A percentile compares a stretch with the other conserved stretches of the same genome.
Evolutionary conservation across 163 green algal species (phyloP).

Genomic region (Scenedesmus sp.): DNA sequence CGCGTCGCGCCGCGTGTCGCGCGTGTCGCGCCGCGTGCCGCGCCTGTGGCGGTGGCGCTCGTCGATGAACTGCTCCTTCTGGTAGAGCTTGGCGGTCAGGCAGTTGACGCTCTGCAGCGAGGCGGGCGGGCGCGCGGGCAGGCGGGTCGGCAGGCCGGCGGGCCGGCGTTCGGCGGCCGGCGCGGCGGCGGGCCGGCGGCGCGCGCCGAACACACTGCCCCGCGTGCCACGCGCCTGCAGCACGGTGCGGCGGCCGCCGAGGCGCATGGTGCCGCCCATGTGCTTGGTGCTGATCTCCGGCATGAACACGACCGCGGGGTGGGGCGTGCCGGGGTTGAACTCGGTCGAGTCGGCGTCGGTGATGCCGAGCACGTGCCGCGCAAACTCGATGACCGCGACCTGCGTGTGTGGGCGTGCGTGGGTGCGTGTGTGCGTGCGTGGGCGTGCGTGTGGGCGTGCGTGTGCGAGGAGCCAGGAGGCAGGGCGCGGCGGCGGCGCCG

Average conservation of each 20-base stretch:
- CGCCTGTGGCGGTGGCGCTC: conserved; percentile 97
- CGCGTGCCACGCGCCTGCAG: conserved; percentile 73
- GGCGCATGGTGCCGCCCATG: conserved; percentile 97
- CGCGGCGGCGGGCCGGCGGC: conserved; percentile 66
- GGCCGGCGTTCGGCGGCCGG: background rate
- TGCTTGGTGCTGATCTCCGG: conserved; percentile 81
- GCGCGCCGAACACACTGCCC: conserved; percentile 13
- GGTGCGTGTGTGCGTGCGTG: too few relatives aligned
- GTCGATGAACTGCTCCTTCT: conserved; percentile 80
- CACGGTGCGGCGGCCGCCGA: conserved; percentile 80
- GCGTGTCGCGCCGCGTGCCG: too few relatives aligned
- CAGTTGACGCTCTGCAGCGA: conserved; percentile 92
- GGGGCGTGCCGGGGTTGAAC: conserved; percentile 82
- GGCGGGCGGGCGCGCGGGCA: too few relatives aligned
- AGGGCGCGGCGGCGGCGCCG: too few relatives aligned
- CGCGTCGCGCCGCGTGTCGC: too few relatives aligned
- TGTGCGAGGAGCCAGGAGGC: too few relatives aligned
- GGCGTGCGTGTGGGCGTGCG: too few relatives aligned
- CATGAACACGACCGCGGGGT: conserved; percentile 95
- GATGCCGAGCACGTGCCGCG: conserved; percentile 89
- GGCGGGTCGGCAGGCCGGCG: too few relatives aligned
- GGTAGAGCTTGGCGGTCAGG: conserved; percentile 95
- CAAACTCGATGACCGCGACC: conserved; percentile 98
- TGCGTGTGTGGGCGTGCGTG: conserved; percentile 49
- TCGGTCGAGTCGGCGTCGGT: conserved; percentile 92